Evolutionary conservation across 768 basidiomycete species (phyloP).

Genomic region (Tylopilus felleus): DNA sequence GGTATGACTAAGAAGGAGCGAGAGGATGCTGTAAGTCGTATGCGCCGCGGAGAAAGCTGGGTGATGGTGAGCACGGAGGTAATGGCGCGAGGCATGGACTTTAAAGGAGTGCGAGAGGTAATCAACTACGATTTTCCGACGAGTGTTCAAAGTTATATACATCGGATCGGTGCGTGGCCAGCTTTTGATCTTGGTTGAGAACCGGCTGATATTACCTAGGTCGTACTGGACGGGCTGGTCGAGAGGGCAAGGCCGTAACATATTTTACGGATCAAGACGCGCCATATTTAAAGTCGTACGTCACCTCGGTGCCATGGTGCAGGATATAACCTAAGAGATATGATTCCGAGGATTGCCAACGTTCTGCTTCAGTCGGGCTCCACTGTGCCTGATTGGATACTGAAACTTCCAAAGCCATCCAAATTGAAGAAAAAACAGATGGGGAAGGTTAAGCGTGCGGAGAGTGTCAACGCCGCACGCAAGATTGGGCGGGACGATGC

Average conservation of each 20-base stretch:
- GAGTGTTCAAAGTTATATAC: conserved; percentile 92
- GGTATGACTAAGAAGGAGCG: conserved; percentile 85
- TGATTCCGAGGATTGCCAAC: conserved; percentile 74
- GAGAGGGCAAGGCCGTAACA: conserved; percentile 89
- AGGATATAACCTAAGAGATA: conserved; percentile 6
- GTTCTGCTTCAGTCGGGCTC: conserved; percentile 93
- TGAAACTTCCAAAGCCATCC: conserved; percentile 90
- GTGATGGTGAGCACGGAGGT: conserved; percentile 95
- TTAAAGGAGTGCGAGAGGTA: conserved; percentile 89
- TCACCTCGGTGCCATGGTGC: conserved; percentile 1
- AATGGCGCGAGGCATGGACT: conserved; percentile 98
- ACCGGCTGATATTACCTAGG: conserved; percentile 41
- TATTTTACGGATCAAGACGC: conserved; percentile 95
- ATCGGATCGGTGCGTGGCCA: conserved; percentile 72
- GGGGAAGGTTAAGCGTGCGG: conserved; percentile 79
- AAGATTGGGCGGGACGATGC: conserved; percentile 67
- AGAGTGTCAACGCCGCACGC: conserved; percentile 67
- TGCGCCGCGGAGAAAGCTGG: conserved; percentile 92
- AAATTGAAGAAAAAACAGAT: conserved; percentile 84
- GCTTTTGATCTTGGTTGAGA: background rate
- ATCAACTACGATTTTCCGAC: conserved; percentile 98
- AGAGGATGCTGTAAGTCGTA: conserved; percentile 77
- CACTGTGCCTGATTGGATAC: conserved; percentile 89
- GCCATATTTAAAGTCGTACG: conserved; percentile 85
- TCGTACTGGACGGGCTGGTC: conserved; percentile 92